Evolutionary conservation across 2,329 filamentous ascomycete species (phyloP), one percentile per base, ranked within the genome.

Genomic region (Penicillium sp.): DNA sequence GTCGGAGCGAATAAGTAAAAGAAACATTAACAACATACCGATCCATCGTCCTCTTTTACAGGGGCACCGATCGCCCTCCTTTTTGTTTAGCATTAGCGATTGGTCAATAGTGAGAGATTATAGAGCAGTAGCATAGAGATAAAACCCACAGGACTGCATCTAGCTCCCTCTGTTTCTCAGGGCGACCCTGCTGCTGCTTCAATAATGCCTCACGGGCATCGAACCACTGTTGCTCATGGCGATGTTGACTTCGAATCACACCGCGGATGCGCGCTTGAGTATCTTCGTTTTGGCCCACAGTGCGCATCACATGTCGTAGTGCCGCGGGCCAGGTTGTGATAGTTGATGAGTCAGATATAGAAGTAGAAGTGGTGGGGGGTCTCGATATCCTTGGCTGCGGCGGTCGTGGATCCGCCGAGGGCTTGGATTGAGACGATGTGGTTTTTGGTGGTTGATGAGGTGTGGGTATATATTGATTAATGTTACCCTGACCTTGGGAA

Each of bases 211-310:
- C 69, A 2, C 84, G 78, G 1, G 78, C 79, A 26, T 75, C 69
- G 73, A 80, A 84, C 81, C 86, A 89, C 61, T 83, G 79, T 60
- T 78, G 78, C 61, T 88, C 84, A 62, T 88, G 82, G 38, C 80
- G 77, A 63, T 85, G 80, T 68, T 89, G 86, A 40, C 84, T 80
- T 52, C 78, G 78, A 57, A 88, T 87, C 70, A 89, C 77, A 73
- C 85, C 69, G 19, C 76, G 75, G 59, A 84, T 78, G 11, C 77
- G 75, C 16, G 71, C 68, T 40, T 79, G 69, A 1, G 76, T 69
- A 31, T 70, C 68, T 53, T 81, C 77, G 56, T 79, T 77, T 40
- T 74, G 74, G 0, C 73, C 70, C 19, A 82, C 73, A 4, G 75
- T 75, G 49, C 74, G 76, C 74, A 80, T 82, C 22, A 83, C 76